Conservation (phyloP, 192 early-diverging fungal species). For the Coemansia sp. region DNA sequence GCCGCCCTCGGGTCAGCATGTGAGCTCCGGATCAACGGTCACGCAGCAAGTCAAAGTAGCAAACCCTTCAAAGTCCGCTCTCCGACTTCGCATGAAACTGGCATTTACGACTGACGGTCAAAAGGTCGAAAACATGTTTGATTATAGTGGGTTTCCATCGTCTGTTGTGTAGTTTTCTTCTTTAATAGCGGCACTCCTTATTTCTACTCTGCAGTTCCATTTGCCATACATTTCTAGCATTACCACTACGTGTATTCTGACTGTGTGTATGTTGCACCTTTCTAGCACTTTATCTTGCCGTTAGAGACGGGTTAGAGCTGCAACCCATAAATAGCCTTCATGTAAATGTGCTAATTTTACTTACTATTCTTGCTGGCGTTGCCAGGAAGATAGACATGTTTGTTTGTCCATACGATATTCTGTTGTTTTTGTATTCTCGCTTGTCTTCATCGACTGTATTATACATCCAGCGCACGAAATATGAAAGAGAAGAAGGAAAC, state of each 20-base stretch:
- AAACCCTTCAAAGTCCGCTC: constrained; percentile 71
- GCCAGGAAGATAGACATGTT: no score
- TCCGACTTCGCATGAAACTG: constrained; percentile 58
- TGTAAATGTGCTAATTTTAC: no score
- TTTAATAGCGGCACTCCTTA: background rate
- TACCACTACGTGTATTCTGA: background rate
- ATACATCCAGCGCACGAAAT: background rate
- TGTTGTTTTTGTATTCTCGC: no score
- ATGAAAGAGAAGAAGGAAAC: background rate
- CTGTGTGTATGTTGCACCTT: background rate
- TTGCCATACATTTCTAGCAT: background rate
- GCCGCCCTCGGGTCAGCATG: constrained; percentile 68
- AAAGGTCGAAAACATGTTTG: constrained; percentile 36
- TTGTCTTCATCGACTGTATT: background rate
- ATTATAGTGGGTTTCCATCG: constrained; percentile 45
- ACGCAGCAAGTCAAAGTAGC: constrained; percentile 84
- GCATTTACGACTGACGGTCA: constrained; percentile 25
- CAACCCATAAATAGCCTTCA: no score
- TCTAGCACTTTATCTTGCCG: no score
- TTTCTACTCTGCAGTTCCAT: background rate
- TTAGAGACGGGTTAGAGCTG: no score
- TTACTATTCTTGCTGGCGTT: no score
- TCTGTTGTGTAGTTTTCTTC: constrained; percentile 15
- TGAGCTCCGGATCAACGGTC: constrained; percentile 63
- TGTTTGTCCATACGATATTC: no score